Percentiles rank a stretch among this genome's conserved stretches.
Evolutionary conservation across 2,329 filamentous ascomycete genomes (phyloP).

Genomic region (Neonectria faginata): DNA sequence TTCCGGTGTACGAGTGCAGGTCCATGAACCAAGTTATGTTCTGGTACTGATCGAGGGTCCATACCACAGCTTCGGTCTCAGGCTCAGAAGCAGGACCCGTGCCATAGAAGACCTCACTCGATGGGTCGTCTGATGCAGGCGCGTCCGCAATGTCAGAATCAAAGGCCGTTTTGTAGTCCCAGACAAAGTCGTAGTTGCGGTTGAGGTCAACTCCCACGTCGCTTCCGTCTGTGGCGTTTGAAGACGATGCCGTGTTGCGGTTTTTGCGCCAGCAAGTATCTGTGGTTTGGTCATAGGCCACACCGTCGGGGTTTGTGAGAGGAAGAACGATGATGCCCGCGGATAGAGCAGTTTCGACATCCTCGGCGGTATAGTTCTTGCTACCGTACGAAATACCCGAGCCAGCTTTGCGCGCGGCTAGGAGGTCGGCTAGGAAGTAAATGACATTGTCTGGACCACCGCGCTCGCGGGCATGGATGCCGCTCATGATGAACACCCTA

Average conservation of each 20-base stretch:
- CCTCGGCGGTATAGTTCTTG: conserved; percentile 61
- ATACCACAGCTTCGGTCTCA: conserved; percentile 66
- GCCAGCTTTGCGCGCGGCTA: conserved; percentile 63
- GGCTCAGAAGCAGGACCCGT: conserved; percentile 65
- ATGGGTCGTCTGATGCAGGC: conserved; percentile 44
- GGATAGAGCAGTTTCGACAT: conserved; percentile 64
- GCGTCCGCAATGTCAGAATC: conserved; percentile 50
- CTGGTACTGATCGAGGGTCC: conserved; percentile 61
- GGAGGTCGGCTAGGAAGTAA: conserved; percentile 68
- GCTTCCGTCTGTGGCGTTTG: conserved; percentile 47
- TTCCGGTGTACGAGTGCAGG: conserved; percentile 65
- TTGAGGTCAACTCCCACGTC: conserved; percentile 65
- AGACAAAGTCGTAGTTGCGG: conserved; percentile 69
- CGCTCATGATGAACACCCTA: conserved; percentile 64
- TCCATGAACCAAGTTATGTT: conserved; percentile 69
- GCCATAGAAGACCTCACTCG: conserved; percentile 63
- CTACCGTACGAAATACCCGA: conserved; percentile 64
- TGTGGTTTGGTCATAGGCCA: conserved; percentile 63
- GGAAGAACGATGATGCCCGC: conserved; percentile 66
- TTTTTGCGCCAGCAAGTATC: conserved; percentile 68
- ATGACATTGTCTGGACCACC: conserved; percentile 67
- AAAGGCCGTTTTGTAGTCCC: conserved; percentile 63
- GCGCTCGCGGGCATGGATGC: conserved; percentile 68
- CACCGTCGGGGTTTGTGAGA: conserved; percentile 65
- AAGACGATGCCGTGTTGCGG: conserved; percentile 55